Evolutionary conservation across 1,284 basidiomycete genomes (phyloP), one percentile per base, ranked within the genome.

Genomic region (Austroboletus niveus): DNA sequence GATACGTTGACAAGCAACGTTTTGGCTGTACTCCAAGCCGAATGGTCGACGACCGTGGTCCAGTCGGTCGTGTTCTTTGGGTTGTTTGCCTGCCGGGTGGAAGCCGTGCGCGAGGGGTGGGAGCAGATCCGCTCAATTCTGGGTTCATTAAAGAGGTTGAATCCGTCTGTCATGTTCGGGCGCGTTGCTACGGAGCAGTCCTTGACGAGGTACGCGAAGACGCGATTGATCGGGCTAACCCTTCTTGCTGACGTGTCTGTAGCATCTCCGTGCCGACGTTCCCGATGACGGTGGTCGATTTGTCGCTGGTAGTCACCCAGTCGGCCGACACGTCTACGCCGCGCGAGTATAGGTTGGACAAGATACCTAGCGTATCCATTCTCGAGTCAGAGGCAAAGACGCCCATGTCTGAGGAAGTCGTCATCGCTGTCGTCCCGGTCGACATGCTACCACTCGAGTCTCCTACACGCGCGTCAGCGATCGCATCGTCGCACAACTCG

Each of bases 21-120:
- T 54, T 69, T 44, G 57, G 64, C 39, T n/a, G 71, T 44, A 53
- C 69, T 54, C 32, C 42, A 64, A 8, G 58, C 66, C 42, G 77
- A 77, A 69, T 78, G 77, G 78, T 62, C 64, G 7, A 31, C 61
- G 44, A 61, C 71, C 6, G 69, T 73, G 4, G 54, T 69, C 2
- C 72, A 72, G 48, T 75, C 73, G 1, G 31, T 73, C 29, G 41
- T 73, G 6, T 72, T 78, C 58, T 68, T 75, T 49, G 57, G 63
- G n/a, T 55, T 75, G 27, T 76, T 75, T 51, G 64, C 64, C 1
- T 65, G 65, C 32, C 54, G 63, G 20, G 56, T 48, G 45, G 63
- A 65, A 17, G 49, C 54, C 10, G 24, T 60, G 14, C 45, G 34
- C 14, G 22, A 49, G 46, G 53, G 39, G 30, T 48, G 47, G 56